These are phyloP conservation scores for Yamadazyma sp. DNA, from an alignment of 1,139 yeast genomes.

Conservation along the genomic window DNA sequence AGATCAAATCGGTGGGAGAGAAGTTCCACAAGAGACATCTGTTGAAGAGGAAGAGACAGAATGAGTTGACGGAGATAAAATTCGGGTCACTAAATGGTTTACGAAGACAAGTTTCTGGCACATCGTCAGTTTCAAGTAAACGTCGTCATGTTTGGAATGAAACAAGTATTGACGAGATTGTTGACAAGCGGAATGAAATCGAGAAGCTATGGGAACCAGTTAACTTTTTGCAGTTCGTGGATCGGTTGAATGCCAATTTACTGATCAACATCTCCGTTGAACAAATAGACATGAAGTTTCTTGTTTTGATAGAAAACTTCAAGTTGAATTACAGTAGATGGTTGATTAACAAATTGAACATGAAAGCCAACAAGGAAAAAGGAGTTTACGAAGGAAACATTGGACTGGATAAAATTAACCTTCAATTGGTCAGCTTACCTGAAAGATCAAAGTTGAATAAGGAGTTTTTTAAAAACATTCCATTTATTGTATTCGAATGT, in stretches of 20 bases:
- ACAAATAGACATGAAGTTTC: slow-evolving; percentile 26
- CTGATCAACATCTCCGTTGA: slow-evolving; percentile 21
- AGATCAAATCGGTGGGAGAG: slow-evolving; percentile 26
- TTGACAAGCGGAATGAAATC: slow-evolving; percentile 32
- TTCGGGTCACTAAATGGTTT: slow-evolving; percentile 22
- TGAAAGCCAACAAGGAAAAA: slow-evolving; percentile 28
- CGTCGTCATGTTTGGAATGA: slow-evolving; percentile 18
- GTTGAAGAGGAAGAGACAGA: slow-evolving; percentile 30
- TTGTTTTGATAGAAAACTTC: slow-evolving; percentile 50
- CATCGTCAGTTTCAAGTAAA: slow-evolving; percentile 16
- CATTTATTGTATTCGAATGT: slow-evolving; percentile 47
- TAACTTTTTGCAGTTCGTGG: slow-evolving; percentile 26
- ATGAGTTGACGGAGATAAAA: slow-evolving; percentile 43
- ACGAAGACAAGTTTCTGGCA: slow-evolving; percentile 23
- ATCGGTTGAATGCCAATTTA: slow-evolving; percentile 23
- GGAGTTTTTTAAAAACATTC: slow-evolving; percentile 35
- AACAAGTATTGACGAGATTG: slow-evolving; percentile 19
- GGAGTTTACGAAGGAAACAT: slow-evolving; percentile 27
- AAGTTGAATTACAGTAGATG: slow-evolving; percentile 41
- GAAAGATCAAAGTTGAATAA: slow-evolving; percentile 31
- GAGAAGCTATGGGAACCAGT: slow-evolving; percentile 44
- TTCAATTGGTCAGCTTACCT: slow-evolving; percentile 41
- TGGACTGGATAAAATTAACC: slow-evolving; percentile 21
- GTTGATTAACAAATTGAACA: slow-evolving; percentile 41
- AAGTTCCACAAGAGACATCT: slow-evolving; percentile 21